A percentile compares a stretch with the other conserved stretches of the same genome.
phyloP scores from a whole-genome alignment of 495 filamentous ascomycete species.

The Wilcoxina mikolae region DNA sequence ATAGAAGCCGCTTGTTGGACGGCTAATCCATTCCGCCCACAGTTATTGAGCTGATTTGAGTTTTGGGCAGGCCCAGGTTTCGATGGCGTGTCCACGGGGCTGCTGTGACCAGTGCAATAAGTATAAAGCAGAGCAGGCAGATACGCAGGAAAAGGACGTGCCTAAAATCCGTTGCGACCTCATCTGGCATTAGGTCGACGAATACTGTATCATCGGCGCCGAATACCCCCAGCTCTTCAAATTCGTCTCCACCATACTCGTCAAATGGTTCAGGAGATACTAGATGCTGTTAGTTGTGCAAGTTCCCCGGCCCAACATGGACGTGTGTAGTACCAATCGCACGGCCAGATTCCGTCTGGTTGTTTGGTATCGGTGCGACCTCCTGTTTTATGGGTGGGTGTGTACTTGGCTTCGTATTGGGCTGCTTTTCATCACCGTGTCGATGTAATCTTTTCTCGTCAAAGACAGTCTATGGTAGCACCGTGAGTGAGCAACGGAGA shows the following conservation, averaged over 20 bases:
- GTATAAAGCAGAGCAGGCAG: too few relatives aligned
- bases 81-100: not conserved
- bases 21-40: not conserved
- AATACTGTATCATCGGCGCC: conserved; percentile 13
- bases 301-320: not conserved
- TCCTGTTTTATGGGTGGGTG: not conserved
- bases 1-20: not conserved
- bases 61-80: conserved; percentile 2
- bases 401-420: not conserved
- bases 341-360: not conserved
- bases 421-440: conserved; percentile 12
- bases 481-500: not conserved
- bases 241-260: conserved; percentile 29
- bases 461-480: conserved; percentile 13
- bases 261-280: conserved; percentile 11
- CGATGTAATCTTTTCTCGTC: conserved; percentile 21
- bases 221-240: conserved; percentile 27
- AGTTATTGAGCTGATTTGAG: conserved; percentile 6
- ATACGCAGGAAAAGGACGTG: too few relatives aligned
- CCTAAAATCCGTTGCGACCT: conserved; percentile 14
- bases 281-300: not conserved
- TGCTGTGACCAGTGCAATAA: too few relatives aligned
- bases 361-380: not conserved
- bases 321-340: not conserved
- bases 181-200: conserved; percentile 25